phyloP scores from a whole-genome alignment of 73 alveolate species.

The Paramecium tetraurelia region DNA sequence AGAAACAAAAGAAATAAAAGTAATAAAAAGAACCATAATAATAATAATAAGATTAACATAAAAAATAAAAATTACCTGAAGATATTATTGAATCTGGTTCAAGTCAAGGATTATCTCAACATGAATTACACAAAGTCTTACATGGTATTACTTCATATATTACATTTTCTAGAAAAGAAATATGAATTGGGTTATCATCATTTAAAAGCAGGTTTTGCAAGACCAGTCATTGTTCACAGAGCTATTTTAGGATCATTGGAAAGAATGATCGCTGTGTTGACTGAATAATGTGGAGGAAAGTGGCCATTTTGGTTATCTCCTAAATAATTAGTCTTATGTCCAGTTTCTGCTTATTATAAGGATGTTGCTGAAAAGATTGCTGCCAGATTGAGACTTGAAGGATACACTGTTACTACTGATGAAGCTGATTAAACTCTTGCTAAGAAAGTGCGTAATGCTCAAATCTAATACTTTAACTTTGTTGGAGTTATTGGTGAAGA shows the following conservation, averaged over 20 bases:
- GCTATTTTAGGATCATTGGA: conserved; percentile 99
- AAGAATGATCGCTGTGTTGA: conserved; percentile 94
- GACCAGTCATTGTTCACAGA: conserved; percentile 99
- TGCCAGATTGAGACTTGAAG: conserved; percentile 77
- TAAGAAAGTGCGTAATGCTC: conserved; percentile 97
- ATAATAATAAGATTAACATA: conserved; percentile 82
- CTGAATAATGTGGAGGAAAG: conserved; percentile 98
- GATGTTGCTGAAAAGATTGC: conserved; percentile 88
- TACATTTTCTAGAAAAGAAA: conserved; percentile 41
- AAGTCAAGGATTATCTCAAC: conserved; percentile 1
- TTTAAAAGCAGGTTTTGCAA: conserved; percentile 94
- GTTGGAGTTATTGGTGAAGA: conserved; percentile 98
- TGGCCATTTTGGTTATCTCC: conserved; percentile 99
- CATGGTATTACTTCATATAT: background rate
- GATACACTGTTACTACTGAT: conserved; percentile 89
- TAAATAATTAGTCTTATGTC: conserved; percentile 89
- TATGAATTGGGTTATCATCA: conserved; percentile 68
- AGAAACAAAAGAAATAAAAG: conserved; percentile 56
- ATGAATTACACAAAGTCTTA: background rate
- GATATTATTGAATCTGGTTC: background rate
- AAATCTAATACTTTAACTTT: conserved; percentile 92
- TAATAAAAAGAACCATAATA: conserved; percentile 77
- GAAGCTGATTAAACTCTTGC: conserved; percentile 85
- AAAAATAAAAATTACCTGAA: conserved; percentile 26
- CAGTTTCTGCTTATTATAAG: conserved; percentile 93